These are phyloP conservation scores for Saccharomycopsis sp. DNA, from an alignment of 805 yeast species.

Conservation along the genomic window DNA sequence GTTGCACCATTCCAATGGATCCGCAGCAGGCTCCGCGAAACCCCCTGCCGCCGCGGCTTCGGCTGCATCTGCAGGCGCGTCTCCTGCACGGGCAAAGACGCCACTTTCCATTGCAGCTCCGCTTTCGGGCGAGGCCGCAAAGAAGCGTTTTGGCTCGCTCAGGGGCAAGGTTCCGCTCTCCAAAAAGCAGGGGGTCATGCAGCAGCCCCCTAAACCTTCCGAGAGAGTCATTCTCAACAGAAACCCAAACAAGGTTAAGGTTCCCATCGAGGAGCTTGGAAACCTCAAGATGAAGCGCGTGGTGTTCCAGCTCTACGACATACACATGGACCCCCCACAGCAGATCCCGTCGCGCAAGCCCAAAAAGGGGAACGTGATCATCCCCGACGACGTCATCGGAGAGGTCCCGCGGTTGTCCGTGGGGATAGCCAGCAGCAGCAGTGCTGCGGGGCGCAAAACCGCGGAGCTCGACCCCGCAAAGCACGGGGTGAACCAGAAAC, in stretches of 20 bases:
- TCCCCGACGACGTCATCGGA: slow-evolving; percentile 56
- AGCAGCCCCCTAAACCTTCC: slow-evolving; percentile 16
- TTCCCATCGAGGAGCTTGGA: slow-evolving; percentile 29
- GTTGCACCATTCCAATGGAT: background rate
- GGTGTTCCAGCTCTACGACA: slow-evolving; percentile 67
- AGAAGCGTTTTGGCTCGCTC: slow-evolving; percentile 17
- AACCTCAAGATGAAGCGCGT: slow-evolving; percentile 50
- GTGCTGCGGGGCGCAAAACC: slow-evolving; percentile 31
- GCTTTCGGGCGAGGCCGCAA: slow-evolving; percentile 3
- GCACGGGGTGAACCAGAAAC: slow-evolving; percentile 37
- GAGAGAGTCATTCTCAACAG: slow-evolving; percentile 38
- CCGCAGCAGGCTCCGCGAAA: background rate
- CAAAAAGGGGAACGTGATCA: slow-evolving; percentile 65
- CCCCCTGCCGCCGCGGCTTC: background rate
- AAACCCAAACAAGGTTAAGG: slow-evolving; percentile 35
- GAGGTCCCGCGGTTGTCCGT: slow-evolving; percentile 58
- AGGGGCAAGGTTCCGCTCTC: slow-evolving; percentile 19
- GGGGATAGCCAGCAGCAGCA: slow-evolving; percentile 51
- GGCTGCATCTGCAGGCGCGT: slow-evolving; percentile 2
- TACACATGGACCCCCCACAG: slow-evolving; percentile 82
- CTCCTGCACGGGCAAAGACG: background rate
- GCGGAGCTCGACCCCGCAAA: slow-evolving; percentile 29
- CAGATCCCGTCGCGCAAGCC: slow-evolving; percentile 88
- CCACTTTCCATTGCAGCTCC: background rate
- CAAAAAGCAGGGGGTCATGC: slow-evolving; percentile 9